Conservation (phyloP, 2,329 filamentous ascomycete species). For the Fusarium setosum region DNA sequence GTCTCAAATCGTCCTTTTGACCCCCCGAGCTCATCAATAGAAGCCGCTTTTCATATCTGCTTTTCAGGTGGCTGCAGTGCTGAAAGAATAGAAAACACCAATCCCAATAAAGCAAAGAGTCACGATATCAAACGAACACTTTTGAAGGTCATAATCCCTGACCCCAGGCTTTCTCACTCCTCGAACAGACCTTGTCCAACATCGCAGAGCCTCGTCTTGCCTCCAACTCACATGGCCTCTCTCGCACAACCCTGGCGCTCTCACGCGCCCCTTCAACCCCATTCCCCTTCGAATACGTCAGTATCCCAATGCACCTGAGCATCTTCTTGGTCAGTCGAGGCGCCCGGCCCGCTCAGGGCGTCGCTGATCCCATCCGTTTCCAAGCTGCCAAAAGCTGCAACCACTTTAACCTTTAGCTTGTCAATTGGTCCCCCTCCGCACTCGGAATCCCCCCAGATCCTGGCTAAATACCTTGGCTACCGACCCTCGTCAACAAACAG, state of each 20-base stretch:
- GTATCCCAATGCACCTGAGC: slow-evolving; percentile 5
- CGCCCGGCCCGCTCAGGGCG: not conserved
- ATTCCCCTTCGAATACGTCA: not conserved
- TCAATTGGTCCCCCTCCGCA: slow-evolving; percentile 6
- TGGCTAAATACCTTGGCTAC: slow-evolving; percentile 9
- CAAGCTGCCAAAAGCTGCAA: slow-evolving; percentile 19
- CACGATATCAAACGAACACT: no score
- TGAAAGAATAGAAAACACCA: no score
- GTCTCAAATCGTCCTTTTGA: no score
- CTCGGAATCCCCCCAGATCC: not conserved
- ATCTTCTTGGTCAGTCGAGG: not conserved
- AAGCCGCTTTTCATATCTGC: no score
- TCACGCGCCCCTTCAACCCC: not conserved
- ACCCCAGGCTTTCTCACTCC: no score
- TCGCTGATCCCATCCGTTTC: slow-evolving; percentile 9
- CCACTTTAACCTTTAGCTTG: slow-evolving; percentile 17
- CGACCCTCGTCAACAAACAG: not conserved
- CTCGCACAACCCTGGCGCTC: slow-evolving; percentile 2
- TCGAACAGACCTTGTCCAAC: no score
- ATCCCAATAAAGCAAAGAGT: no score
- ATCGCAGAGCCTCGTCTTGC: not conserved
- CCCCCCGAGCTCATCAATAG: no score
- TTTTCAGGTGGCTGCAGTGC: slow-evolving; percentile 5
- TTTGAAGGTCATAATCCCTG: no score
- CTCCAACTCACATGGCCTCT: not conserved